These are phyloP conservation scores for Murraya koenigii DNA, from an alignment of 345 rosid species.

Conservation along the genomic window DNA sequence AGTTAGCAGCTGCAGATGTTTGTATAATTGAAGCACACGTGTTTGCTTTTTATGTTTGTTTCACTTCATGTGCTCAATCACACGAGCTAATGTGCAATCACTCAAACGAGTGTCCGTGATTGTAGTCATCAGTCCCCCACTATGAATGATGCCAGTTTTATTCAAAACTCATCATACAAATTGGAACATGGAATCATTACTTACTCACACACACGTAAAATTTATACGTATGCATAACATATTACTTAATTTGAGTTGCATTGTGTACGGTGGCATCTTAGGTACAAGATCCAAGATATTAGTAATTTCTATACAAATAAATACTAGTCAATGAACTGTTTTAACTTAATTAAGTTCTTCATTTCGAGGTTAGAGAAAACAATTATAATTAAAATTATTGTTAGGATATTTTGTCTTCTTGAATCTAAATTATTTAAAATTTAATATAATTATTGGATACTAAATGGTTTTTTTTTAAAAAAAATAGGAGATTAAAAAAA, in stretches of 20 bases:
- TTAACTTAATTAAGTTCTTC: too few species aligned
- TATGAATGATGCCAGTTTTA: conserved; percentile 14
- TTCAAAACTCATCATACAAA: conserved; percentile 36
- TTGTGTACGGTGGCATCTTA: conserved; percentile 3
- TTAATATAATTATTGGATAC: too few species aligned
- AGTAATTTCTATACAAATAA: neutral
- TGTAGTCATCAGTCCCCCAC: conserved; percentile 23
- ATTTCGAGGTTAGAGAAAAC: too few species aligned
- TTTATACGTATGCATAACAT: neutral
- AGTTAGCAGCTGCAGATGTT: conserved; percentile 7
- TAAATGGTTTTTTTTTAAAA: too few species aligned
- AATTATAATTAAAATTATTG: too few species aligned
- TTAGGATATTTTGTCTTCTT: too few species aligned
- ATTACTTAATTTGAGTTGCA: neutral
- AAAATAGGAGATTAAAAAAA: neutral
- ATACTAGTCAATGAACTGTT: too few species aligned
- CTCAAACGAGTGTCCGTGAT: conserved; percentile 30
- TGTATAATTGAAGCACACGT: conserved; percentile 17
- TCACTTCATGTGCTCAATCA: conserved; percentile 15
- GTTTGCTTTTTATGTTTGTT: neutral
- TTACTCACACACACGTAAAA: conserved; percentile 7
- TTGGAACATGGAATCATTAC: conserved; percentile 32
- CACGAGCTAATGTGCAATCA: conserved; percentile 35
- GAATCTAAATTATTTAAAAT: too few species aligned
- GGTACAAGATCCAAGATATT: conserved; percentile 9